Base-by-base conservation (phyloP, 768 basidiomycete genomes). In the Pleurotus sapidus region DNA sequence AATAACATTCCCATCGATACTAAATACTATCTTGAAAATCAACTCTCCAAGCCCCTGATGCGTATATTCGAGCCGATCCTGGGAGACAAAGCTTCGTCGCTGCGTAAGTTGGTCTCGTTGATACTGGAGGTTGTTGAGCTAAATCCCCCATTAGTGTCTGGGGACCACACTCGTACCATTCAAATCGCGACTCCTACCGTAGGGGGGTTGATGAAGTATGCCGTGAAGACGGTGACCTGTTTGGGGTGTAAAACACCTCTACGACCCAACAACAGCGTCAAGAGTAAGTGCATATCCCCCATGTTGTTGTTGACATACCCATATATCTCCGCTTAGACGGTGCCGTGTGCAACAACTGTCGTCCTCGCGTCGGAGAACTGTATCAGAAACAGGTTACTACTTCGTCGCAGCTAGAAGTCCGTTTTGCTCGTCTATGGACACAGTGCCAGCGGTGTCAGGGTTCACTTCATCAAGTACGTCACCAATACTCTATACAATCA, bases 371-470 rank as follows among this genome's bases (percentile, higher is more conserved):
- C 11, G 87, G 89, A 15, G 97, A 97, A 65, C 72, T 99, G 46
- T 98, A 97, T 67, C 89, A 94, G 66, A 98, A 95, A 68, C 96
- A 98, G 68, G 82, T 91, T 39, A 65, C 79, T 4, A 74, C 75
- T 5, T 84, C 91, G 0, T 95, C 95, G 0, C 83, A 84, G 18
- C 76, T 88, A 46, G 93, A 99, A 77, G 88, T 95, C 5, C 86
- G 91, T 47, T 98, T 97, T 70, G 91, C 96, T 17, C 84, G 95
- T 49, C 70, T 99, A 20, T 99, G 97, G 97, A 98, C 97, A 1
- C 96, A 98, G 67, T 99, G 97, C 64, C 97, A 99, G 67, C 84
- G 97, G 23, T 99, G 97, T 77, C 97, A 99, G 68, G 97, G 97
- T 12, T 99, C 97, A 15, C 77, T 99, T 48, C 97, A 99, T 74